Evolutionary conservation across 768 basidiomycete species (phyloP).

Genomic region (Clathrus columnatus): DNA sequence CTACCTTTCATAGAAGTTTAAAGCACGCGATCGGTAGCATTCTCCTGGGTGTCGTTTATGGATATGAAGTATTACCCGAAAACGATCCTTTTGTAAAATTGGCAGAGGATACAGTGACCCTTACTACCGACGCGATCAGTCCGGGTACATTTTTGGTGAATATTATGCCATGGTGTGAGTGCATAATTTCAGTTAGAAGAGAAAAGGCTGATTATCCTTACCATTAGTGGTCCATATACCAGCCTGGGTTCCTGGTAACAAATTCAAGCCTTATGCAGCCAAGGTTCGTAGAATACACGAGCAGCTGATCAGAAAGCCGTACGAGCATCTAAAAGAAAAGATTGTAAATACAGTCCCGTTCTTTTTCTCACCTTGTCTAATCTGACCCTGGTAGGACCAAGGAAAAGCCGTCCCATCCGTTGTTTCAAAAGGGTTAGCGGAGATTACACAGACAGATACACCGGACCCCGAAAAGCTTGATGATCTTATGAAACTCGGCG

Average conservation of each 20-base stretch:
- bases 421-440: neutral
- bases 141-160: constrained; percentile 4
- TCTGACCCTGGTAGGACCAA: neutral
- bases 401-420: neutral
- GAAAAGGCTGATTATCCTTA: no score
- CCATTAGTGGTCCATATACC: constrained; percentile 12
- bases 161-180: neutral
- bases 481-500: neutral
- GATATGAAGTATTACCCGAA: neutral
- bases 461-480: neutral
- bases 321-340: neutral
- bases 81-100: neutral
- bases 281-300: neutral
- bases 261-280: constrained; percentile 9
- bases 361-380: neutral
- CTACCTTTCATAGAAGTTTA: neutral
- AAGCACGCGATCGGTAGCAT: neutral
- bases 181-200: neutral
- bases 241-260: constrained; percentile 14
- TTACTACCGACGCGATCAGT: neutral
- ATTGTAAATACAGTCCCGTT: neutral
- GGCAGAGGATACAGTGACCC: neutral
- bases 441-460: neutral
- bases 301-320: neutral
- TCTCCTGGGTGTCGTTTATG: neutral